Conservation (phyloP, 805 yeast species). For the Schizosaccharomyces cryophilus region DNA sequence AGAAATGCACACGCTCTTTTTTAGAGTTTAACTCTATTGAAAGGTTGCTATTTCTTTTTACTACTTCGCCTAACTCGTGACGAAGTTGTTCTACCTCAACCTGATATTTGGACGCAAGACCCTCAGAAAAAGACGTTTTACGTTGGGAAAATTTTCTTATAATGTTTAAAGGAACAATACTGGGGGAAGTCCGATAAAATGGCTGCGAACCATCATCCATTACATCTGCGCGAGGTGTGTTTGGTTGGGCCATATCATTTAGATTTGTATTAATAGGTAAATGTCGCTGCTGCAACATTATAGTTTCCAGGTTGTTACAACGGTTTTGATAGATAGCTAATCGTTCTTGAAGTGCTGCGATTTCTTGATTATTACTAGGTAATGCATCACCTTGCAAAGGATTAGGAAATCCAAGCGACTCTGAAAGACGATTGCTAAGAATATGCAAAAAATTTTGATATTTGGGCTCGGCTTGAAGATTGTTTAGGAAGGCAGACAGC, state of each 20-base stretch:
- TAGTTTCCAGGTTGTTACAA: not conserved
- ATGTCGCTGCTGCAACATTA: not conserved
- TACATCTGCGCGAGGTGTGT: not conserved
- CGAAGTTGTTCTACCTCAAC: not conserved
- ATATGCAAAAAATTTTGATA: not conserved
- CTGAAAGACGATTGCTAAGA: not conserved
- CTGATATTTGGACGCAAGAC: not conserved
- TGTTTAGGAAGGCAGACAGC: not conserved
- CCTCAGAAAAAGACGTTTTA: not conserved
- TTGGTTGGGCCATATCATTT: not conserved
- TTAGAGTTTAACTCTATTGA: not conserved
- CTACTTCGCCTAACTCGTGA: not conserved
- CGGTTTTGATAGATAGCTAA: not conserved
- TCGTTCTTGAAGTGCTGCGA: not conserved
- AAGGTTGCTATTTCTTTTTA: not conserved
- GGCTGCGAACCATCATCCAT: not conserved
- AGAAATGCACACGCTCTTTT: not conserved
- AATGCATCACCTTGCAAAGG: not conserved
- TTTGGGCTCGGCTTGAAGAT: not conserved
- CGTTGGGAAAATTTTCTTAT: not conserved
- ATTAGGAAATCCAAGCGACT: not conserved
- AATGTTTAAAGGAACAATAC: not conserved
- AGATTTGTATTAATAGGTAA: not conserved
- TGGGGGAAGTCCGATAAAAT: not conserved
- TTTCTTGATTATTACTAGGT: not conserved